Conservation (phyloP, 2,329 filamentous ascomycete species). For the Diplocarpon rosae region DNA sequence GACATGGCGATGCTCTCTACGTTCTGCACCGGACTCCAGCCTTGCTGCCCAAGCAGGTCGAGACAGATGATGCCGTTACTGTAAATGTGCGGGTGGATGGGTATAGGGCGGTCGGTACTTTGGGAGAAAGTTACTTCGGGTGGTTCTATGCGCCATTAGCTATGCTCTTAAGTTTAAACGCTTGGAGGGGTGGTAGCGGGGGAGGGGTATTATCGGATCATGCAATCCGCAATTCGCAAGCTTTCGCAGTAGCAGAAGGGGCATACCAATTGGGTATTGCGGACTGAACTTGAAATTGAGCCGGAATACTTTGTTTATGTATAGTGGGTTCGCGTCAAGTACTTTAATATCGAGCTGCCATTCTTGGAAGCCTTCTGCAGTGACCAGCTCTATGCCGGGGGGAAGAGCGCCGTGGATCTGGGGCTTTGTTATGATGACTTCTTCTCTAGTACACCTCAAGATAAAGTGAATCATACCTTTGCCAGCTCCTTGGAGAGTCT, state of each 20-base stretch:
- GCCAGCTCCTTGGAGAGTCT: constrained; percentile 47
- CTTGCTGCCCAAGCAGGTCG: constrained; percentile 75
- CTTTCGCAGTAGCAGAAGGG: neutral
- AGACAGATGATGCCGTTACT: constrained; percentile 97
- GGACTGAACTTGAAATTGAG: constrained; percentile 78
- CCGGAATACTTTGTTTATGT: constrained; percentile 67
- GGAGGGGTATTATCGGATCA: too few relatives aligned
- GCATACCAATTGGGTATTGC: constrained; percentile 78
- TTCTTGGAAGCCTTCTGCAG: constrained; percentile 72
- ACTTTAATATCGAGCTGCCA: constrained; percentile 91
- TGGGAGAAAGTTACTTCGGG: constrained; percentile 87
- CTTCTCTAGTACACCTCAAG: neutral
- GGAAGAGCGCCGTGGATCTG: constrained; percentile 32
- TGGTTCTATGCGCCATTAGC: constrained; percentile 49
- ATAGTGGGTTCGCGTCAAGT: constrained; percentile 82
- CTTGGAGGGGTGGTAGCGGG: too few relatives aligned
- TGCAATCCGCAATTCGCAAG: too few relatives aligned
- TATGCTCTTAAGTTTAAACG: too few relatives aligned
- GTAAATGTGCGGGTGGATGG: constrained; percentile 96
- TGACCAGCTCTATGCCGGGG: constrained; percentile 66
- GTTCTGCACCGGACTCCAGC: constrained; percentile 95
- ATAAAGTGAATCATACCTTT: constrained; percentile 36
- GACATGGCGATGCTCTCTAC: constrained; percentile 96
- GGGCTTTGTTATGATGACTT: neutral
- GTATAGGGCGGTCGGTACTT: constrained; percentile 56